These are phyloP conservation scores for Beta macrorhiza DNA, from an alignment of 179 eudicot genomes.

Conservation along the genomic window DNA sequence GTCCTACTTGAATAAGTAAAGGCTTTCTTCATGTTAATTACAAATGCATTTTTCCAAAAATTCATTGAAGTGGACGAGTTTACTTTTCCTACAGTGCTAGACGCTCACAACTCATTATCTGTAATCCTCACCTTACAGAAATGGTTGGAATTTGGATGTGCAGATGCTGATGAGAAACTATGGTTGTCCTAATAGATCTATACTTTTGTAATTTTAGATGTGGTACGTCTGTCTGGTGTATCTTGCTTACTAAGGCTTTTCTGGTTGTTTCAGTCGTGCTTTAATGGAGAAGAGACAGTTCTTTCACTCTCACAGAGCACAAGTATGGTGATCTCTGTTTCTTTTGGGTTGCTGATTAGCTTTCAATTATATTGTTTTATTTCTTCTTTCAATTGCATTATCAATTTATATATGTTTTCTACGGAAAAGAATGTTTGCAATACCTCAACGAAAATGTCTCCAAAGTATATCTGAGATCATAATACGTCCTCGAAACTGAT, in stretches of 20 bases:
- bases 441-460: background rate
- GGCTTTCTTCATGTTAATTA: background rate
- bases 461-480: background rate
- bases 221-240: conserved; percentile 1
- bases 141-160: background rate
- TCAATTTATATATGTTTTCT: background rate
- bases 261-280: conserved; percentile 60
- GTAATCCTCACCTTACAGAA: background rate
- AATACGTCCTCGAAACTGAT: background rate
- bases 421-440: background rate
- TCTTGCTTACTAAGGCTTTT: conserved; percentile 13
- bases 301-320: conserved; percentile 98
- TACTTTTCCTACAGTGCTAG: too few species aligned
- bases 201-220: too few species aligned
- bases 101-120: background rate
- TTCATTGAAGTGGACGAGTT: too few species aligned
- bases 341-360: background rate
- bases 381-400: background rate
- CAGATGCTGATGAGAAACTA: background rate
- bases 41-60: too few species aligned
- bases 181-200: background rate
- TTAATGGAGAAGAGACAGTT: conserved; percentile 87
- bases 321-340: conserved; percentile 42
- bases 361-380: conserved; percentile 8
- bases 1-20: too few species aligned